Conservation (phyloP, 352 stramenopile species). For the Phytophthora citricola region DNA sequence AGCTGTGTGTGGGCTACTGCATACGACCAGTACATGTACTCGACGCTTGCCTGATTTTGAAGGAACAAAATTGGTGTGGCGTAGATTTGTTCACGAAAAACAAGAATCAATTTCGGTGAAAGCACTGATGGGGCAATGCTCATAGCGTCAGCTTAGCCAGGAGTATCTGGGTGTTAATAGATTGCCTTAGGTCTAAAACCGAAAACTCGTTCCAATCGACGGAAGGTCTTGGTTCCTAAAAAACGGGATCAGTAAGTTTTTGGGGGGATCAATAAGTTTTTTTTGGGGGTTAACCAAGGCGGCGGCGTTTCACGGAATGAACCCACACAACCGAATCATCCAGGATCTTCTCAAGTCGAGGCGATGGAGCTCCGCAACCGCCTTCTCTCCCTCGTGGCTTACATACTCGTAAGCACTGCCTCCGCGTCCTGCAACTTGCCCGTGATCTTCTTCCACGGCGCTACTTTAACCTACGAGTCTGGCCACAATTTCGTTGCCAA, state of each 20-base stretch:
- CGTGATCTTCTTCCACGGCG: slow-evolving; percentile 56
- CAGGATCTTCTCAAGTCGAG: neutral
- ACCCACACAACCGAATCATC: neutral
- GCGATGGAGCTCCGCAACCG: neutral
- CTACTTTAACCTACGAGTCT: slow-evolving; percentile 14
- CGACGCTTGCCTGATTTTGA: slow-evolving; percentile 23
- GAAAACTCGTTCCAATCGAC: no score
- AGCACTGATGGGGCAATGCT: neutral
- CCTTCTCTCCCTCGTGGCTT: neutral
- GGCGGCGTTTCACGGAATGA: neutral
- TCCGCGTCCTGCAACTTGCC: slow-evolving; percentile 22
- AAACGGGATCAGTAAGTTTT: no score
- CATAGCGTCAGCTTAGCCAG: neutral
- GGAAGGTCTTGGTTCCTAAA: no score
- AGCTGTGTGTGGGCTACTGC: slow-evolving; percentile 43
- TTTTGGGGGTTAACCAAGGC: no score
- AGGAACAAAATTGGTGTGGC: neutral
- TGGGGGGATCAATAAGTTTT: no score
- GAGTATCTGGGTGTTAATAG: no score
- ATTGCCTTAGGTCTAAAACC: no score
- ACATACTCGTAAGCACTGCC: neutral
- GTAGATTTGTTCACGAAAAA: no score
- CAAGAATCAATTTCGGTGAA: neutral
- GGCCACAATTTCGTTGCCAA: slow-evolving; percentile 30
- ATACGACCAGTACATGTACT: slow-evolving; percentile 52